Evolutionary conservation across 2,329 filamentous ascomycete species (phyloP).

Genomic region (Chaetomium olivaceum): DNA sequence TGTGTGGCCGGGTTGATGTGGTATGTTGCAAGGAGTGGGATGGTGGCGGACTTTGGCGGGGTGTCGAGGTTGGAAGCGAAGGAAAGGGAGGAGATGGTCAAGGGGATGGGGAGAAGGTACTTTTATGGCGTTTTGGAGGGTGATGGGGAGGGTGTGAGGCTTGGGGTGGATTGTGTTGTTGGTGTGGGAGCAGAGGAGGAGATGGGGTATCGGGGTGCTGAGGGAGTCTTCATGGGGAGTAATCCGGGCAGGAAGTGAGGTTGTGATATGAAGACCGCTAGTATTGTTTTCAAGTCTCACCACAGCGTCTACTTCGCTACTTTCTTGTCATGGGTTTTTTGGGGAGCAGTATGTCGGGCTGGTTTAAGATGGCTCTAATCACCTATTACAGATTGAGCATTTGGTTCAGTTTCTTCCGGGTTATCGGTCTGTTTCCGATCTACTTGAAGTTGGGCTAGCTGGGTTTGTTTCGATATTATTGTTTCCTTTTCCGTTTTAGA

Average conservation of each 20-base stretch:
- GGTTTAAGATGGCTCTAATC: neutral
- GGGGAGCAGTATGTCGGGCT: neutral
- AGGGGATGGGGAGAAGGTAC: conserved; percentile 36
- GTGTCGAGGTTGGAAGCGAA: conserved; percentile 32
- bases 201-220: conserved; percentile 21
- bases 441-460: neutral
- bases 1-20: conserved; percentile 49
- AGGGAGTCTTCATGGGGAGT: neutral
- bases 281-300: neutral
- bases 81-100: conserved; percentile 34
- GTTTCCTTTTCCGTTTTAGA: neutral
- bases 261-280: neutral
- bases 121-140: conserved; percentile 38
- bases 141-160: conserved; percentile 26
- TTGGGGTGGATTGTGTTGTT: conserved; percentile 35
- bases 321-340: neutral
- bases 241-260: neutral
- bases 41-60: conserved; percentile 34
- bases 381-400: neutral
- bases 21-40: conserved; percentile 40
- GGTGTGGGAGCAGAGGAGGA: conserved; percentile 19
- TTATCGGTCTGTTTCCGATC: neutral
- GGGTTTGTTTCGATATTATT: neutral
- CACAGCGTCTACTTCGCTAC: neutral
- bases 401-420: neutral